Evolutionary conservation across 1,139 yeast species (phyloP), one percentile per base, ranked within the genome.

Genomic region (Pichia sp.): DNA sequence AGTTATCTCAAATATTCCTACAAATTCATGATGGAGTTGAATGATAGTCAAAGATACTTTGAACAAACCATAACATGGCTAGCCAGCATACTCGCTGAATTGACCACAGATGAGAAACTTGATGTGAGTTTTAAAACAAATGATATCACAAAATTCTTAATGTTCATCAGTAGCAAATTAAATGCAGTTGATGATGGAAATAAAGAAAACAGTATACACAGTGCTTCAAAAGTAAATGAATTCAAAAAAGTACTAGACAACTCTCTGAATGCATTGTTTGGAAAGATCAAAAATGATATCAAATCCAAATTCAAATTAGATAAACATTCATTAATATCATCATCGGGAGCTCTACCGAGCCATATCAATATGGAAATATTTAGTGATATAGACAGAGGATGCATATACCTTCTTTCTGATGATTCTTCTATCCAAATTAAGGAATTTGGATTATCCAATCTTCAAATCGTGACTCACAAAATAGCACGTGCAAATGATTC

Each of bases 1-100:
- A 45, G 47, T 2, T 57, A 73, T 17, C 54, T 80, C 27, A 70
- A 72, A 50, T 40, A 55, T 12, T 58, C 72, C 4, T 75, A 75
- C 57, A 63, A 63, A 21, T 64, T 70, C 27, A 68, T 80, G 34
- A 69, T 80, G 73, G 72, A 69, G 31, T 55, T 79, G 20, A 76
- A 77, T 54, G 72, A 73, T 32, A 87, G 82, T 51, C 80, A 76
- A 52, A 69, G 69, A 36, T 60, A 71, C 33, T 82, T 80, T 62
- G 72, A 71, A 42, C 68, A 75, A 34, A 81, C 78, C 53, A 62
- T 79, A 17, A 63, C 68, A 4, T 83, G 85, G 84, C 50, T 74
- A 1, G 50, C 57, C 7, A 52, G 58, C 37, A 60, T 62, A 0
- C 49, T 69, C 19, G 48, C 59, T 11, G 71, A 68, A 42, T 52